phyloP scores from a whole-genome alignment of 164 flowering plant genomes.

The Cinnamomum micranthum region DNA sequence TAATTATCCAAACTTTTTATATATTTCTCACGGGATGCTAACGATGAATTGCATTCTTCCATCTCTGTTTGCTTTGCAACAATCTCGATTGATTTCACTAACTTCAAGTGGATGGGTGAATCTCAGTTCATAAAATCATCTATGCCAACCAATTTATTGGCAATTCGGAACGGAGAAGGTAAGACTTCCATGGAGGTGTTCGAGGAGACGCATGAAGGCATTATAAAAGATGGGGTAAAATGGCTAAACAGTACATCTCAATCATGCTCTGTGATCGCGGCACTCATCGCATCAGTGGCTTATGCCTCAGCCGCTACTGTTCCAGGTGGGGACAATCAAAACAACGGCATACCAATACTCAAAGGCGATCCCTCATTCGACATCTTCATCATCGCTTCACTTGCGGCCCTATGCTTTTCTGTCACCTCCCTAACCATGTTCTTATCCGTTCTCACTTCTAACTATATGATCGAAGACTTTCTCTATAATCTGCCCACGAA shows the following conservation, averaged over 20 bases:
- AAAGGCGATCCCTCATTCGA: slow-evolving; percentile 16
- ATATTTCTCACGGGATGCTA: neutral
- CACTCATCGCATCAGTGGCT: slow-evolving; percentile 9
- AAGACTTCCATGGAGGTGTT: slow-evolving; percentile 6
- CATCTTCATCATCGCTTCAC: slow-evolving; percentile 18
- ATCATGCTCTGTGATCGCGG: slow-evolving; percentile 8
- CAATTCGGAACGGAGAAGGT: neutral
- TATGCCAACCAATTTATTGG: slow-evolving; percentile 1
- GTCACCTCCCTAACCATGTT: slow-evolving; percentile 23
- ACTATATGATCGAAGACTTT: slow-evolving; percentile 14
- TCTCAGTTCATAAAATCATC: neutral
- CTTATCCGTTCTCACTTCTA: slow-evolving; percentile 20
- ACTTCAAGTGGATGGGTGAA: neutral
- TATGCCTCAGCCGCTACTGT: slow-evolving; percentile 3
- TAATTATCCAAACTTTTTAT: no score
- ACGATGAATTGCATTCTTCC: neutral
- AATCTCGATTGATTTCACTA: neutral
- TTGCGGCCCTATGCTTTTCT: slow-evolving; percentile 21
- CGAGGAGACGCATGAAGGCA: neutral
- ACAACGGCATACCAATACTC: slow-evolving; percentile 10
- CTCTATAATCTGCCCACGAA: slow-evolving; percentile 3
- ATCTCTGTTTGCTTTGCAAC: neutral
- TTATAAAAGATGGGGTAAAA: neutral
- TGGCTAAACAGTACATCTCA: slow-evolving; percentile 8
- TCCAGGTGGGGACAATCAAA: neutral